A percentile compares a stretch with the other conserved stretches of the same genome.
Conservation (phyloP, 345 rosid species). For the Corchorus olitorius region DNA sequence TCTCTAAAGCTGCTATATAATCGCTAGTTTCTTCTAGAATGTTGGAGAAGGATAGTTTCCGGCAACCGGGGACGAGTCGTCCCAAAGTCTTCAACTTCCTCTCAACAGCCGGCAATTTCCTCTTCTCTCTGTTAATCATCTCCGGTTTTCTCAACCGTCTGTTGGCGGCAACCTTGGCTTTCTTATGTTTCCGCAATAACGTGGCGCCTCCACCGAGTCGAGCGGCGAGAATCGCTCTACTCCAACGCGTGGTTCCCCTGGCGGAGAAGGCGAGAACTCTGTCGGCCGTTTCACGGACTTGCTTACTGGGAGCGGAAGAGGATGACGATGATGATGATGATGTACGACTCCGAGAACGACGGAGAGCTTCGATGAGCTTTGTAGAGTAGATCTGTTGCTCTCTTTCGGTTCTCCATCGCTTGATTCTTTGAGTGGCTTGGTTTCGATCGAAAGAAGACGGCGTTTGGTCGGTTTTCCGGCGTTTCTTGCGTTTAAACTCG, state of each 20-base stretch:
- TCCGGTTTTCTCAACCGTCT: conserved; percentile 34
- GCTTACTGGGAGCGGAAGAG: conserved; percentile 13
- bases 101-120: conserved; percentile 53
- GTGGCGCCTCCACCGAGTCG: conserved; percentile 57
- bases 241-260: conserved; percentile 41
- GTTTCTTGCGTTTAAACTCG: conserved; percentile 52
- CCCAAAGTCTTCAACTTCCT: conserved; percentile 52
- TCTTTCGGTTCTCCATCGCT: conserved; percentile 63
- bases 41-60: conserved; percentile 52
- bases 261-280: conserved; percentile 45
- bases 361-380: conserved; percentile 70
- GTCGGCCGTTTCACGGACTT: conserved; percentile 44
- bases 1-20: conserved; percentile 90
- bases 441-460: conserved; percentile 7
- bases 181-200: conserved; percentile 49
- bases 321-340: not conserved
- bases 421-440: conserved; percentile 26
- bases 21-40: conserved; percentile 81
- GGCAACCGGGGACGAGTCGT: conserved; percentile 89
- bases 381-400: conserved; percentile 66
- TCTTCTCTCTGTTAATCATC: conserved; percentile 11
- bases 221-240: conserved; percentile 40
- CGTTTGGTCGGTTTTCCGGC: conserved; percentile 35
- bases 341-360: conserved; percentile 38
- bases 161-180: conserved; percentile 36